These are phyloP conservation scores for Trifolium fragiferum DNA, from an alignment of 306 rosid species.

Conservation along the genomic window DNA sequence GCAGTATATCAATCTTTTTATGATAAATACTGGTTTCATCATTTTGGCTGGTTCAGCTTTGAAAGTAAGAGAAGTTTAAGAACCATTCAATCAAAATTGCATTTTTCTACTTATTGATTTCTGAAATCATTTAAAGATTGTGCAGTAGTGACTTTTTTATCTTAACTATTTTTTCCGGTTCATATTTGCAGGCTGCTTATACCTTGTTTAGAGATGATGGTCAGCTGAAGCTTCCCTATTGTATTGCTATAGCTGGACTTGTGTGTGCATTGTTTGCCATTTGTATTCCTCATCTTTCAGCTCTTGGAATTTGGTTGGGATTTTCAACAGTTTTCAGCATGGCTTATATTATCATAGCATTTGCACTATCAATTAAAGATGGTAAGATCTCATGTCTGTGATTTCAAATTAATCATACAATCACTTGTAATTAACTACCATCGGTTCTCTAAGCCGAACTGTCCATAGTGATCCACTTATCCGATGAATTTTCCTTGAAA, in stretches of 20 bases:
- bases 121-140: not conserved
- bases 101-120: not conserved
- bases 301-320: constrained; percentile 90
- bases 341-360: constrained; percentile 57
- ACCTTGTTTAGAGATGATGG: constrained; percentile 65
- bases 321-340: constrained; percentile 80
- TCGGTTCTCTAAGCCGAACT: not conserved
- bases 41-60: constrained; percentile 94
- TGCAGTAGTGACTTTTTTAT: not conserved
- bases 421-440: not conserved
- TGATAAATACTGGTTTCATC: constrained; percentile 88
- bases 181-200: constrained; percentile 68
- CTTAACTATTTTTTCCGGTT: not conserved
- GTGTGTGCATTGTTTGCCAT: constrained; percentile 79
- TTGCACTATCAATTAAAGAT: constrained; percentile 67
- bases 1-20: constrained; percentile 91
- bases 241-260: constrained; percentile 70
- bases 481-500: not conserved
- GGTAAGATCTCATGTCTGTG: constrained; percentile 56
- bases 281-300: constrained; percentile 84
- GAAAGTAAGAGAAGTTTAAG: constrained; percentile 59
- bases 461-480: not conserved
- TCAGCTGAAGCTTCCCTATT: constrained; percentile 83
- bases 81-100: constrained; percentile 11
- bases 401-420: constrained; percentile 5